phyloP scores from a whole-genome alignment of 2,329 filamentous ascomycete genomes.

The Talaromyces verruculosus region DNA sequence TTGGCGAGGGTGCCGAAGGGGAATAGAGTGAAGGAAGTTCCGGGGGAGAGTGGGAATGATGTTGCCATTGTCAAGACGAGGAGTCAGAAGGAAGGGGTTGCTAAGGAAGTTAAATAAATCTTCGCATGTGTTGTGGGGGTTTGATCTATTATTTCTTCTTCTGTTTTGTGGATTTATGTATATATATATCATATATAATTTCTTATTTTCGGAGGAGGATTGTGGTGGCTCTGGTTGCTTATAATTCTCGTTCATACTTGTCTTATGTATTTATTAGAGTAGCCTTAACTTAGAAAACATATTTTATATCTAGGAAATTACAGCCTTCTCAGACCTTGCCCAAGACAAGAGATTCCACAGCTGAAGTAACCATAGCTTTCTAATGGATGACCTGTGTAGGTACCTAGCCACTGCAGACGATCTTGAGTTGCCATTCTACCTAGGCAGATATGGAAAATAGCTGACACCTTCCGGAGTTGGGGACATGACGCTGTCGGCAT shows the following conservation, averaged over 20 bases:
- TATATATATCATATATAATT: background rate
- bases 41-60: background rate
- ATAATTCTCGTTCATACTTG: background rate
- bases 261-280: background rate
- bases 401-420: background rate
- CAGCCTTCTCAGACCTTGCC: background rate
- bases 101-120: slow-evolving; percentile 1
- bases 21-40: slow-evolving; percentile 18
- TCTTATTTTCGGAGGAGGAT: background rate
- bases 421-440: background rate
- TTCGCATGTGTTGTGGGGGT: background rate
- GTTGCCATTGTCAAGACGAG: background rate
- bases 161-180: background rate
- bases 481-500: background rate
- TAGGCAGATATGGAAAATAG: background rate
- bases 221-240: background rate
- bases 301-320: background rate
- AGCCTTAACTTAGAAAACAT: background rate
- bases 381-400: background rate
- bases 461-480: background rate
- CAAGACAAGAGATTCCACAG: background rate
- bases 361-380: background rate
- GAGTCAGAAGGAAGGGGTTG: background rate
- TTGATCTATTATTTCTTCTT: background rate
- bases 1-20: slow-evolving; percentile 49